Conservation (phyloP, 2,329 filamentous ascomycete genomes). For the Beauveria australis region DNA sequence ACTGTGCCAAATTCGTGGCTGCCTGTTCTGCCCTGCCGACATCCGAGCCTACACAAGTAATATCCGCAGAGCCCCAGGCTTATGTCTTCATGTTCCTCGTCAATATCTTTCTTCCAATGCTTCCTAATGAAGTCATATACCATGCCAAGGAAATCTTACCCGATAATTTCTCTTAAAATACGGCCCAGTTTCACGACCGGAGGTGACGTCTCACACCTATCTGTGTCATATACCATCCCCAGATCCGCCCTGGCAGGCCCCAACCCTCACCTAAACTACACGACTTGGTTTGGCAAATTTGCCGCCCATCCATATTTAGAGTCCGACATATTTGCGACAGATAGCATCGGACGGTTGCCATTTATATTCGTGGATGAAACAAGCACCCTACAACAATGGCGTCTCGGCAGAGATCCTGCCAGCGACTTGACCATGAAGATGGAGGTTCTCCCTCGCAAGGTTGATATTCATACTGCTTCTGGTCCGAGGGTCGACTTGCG, state of each 20-base stretch:
- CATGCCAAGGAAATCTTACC: not conserved
- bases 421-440: conserved; percentile 13
- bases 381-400: conserved; percentile 13
- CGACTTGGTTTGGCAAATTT: conserved; percentile 8
- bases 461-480: conserved; percentile 9
- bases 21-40: conserved; percentile 2
- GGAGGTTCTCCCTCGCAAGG: conserved; percentile 13
- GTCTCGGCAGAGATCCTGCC: conserved; percentile 6
- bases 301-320: conserved; percentile 8
- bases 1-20: not conserved
- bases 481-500: conserved; percentile 14
- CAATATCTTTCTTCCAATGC: not conserved
- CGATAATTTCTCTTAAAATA: not conserved
- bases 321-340: conserved; percentile 7
- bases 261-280: conserved; percentile 7
- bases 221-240: conserved; percentile 7
- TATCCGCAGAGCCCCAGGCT: conserved; percentile 5
- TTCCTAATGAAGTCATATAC: not conserved
- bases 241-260: not conserved
- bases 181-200: conserved; percentile 1
- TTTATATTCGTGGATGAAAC: conserved; percentile 13
- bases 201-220: conserved; percentile 8
- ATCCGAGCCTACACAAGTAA: conserved; percentile 2
- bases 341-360: conserved; percentile 9
- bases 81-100: not conserved